These are phyloP conservation scores for Verticillium dahliae DNA, from an alignment of 2,329 filamentous ascomycete genomes.

Conservation along the genomic window DNA sequence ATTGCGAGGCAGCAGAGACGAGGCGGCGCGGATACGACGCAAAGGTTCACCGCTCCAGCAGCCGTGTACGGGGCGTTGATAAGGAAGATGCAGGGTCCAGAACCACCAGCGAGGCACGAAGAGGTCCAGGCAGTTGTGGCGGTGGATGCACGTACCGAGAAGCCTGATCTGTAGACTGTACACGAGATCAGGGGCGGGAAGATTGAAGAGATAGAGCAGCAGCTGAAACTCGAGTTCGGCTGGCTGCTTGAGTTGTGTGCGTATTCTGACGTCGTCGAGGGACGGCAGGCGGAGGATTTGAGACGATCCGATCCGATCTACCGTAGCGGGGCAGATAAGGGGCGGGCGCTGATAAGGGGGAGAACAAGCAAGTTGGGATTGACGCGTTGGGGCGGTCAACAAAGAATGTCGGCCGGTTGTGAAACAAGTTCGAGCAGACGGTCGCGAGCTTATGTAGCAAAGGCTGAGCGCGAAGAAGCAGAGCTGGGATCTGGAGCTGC, in stretches of 20 bases:
- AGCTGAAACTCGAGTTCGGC: not conserved
- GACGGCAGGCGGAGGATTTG: not conserved
- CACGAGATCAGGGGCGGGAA: slow-evolving; percentile 9
- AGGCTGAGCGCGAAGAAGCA: not conserved
- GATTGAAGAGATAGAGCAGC: not conserved
- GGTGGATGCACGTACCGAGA: slow-evolving; percentile 10
- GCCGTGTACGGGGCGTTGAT: slow-evolving; percentile 10
- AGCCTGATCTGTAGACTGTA: slow-evolving; percentile 11
- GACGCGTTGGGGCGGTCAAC: not conserved
- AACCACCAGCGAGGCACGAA: not conserved
- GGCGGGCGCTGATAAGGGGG: slow-evolving; percentile 1
- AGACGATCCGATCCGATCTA: not conserved
- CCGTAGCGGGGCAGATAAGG: not conserved
- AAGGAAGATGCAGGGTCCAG: slow-evolving; percentile 7
- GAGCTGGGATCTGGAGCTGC: not conserved
- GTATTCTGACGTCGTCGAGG: not conserved
- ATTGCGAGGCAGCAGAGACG: not conserved
- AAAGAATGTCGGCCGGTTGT: not conserved
- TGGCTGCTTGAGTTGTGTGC: not conserved
- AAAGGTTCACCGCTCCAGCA: slow-evolving; percentile 10
- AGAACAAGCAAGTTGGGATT: not conserved
- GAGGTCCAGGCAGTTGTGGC: slow-evolving; percentile 1
- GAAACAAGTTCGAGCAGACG: not conserved
- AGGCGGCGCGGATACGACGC: not conserved
- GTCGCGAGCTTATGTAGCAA: not conserved